phyloP scores from a whole-genome alignment of 495 filamentous ascomycete genomes.

The Penicillium canariense region DNA sequence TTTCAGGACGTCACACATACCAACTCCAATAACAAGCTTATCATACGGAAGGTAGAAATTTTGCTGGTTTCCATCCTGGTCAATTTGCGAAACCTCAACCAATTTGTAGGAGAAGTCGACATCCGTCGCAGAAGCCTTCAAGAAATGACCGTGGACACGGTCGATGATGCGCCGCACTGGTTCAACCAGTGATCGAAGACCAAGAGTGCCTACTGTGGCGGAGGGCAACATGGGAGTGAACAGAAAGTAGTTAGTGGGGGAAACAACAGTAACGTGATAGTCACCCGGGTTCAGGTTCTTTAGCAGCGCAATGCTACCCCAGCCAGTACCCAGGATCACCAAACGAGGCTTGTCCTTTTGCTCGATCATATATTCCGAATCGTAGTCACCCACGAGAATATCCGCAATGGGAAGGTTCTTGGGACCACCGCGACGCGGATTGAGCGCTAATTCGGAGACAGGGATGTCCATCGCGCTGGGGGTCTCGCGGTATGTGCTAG shows the following conservation, averaged over 20 bases:
- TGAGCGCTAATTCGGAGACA: conserved; percentile 77
- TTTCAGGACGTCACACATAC: conserved; percentile 36
- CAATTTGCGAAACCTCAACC: conserved; percentile 76
- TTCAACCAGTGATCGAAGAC: conserved; percentile 86
- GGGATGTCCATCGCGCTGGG: conserved; percentile 65
- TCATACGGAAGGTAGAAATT: conserved; percentile 97
- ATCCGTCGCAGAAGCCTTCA: conserved; percentile 80
- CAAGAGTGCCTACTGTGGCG: conserved; percentile 93
- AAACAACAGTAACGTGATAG: conserved; percentile 93
- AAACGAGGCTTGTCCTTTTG: conserved; percentile 85
- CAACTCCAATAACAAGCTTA: conserved; percentile 94
- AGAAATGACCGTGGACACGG: conserved; percentile 78
- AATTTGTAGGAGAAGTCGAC: conserved; percentile 89
- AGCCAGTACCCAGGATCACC: conserved; percentile 91
- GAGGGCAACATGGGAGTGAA: conserved; percentile 98
- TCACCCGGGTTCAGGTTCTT: conserved; percentile 87
- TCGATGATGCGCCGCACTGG: conserved; percentile 82
- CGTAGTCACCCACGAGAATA: conserved; percentile 81
- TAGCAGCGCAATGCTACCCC: conserved; percentile 89
- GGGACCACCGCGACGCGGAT: conserved; percentile 80
- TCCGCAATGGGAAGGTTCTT: conserved; percentile 96
- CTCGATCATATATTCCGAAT: conserved; percentile 60
- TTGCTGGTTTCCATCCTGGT: conserved; percentile 64
- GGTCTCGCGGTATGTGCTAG: conserved; percentile 78
- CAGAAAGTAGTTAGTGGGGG: conserved; percentile 91